Percentiles rank a stretch among this genome's conserved stretches.
These are phyloP conservation scores for Lepidium aucheri DNA, from an alignment of 345 rosid genomes.

Conservation along the genomic window DNA sequence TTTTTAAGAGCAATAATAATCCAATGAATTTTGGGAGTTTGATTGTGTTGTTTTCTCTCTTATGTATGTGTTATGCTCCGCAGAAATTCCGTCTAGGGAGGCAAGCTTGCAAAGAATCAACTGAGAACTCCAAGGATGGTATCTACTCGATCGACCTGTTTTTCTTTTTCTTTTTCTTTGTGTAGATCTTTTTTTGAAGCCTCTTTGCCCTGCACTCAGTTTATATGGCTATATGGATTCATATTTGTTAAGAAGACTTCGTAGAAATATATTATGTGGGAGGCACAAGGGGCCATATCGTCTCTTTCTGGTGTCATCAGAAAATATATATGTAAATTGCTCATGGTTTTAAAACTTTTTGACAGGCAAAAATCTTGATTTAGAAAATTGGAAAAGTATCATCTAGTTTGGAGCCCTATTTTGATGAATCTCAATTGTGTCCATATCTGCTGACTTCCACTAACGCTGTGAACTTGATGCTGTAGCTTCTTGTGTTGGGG, in stretches of 20 bases:
- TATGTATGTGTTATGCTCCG: slow-evolving; percentile 1
- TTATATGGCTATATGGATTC: background rate
- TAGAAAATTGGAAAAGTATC: background rate
- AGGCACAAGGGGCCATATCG: background rate
- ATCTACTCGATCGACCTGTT: background rate
- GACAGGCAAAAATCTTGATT: background rate
- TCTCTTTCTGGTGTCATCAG: background rate
- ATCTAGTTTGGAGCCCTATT: background rate
- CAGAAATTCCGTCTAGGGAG: slow-evolving; percentile 93
- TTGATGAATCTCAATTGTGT: background rate
- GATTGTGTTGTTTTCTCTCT: background rate
- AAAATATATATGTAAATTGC: background rate
- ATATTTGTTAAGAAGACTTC: background rate
- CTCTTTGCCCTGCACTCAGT: background rate
- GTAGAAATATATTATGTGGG: background rate
- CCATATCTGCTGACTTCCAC: background rate
- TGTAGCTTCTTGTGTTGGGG: slow-evolving; percentile 67
- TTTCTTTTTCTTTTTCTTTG: background rate
- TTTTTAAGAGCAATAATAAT: background rate
- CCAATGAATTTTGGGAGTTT: background rate
- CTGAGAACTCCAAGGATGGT: slow-evolving; percentile 91
- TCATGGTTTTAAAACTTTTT: background rate
- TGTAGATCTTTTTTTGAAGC: background rate
- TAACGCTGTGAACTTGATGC: slow-evolving; percentile 7
- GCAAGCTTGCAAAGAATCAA: slow-evolving; percentile 81